Base-by-base conservation (phyloP, 768 basidiomycete species). In the Suillus ampliporus region DNA sequence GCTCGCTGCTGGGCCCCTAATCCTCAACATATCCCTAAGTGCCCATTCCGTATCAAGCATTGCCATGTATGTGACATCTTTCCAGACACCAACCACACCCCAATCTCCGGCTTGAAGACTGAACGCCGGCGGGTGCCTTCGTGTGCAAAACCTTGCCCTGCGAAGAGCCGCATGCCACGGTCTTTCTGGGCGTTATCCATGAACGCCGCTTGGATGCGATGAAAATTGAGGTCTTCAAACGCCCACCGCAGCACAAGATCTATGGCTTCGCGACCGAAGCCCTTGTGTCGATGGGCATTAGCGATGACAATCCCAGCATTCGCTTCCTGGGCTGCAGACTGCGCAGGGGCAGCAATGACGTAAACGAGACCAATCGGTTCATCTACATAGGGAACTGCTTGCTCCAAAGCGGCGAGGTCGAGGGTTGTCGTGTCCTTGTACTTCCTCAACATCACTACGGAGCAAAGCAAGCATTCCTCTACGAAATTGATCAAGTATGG, bases 41-140 rank as follows among this genome's bases (percentile, higher is more conserved):
- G 75, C 59, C 86, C 86, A 89, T 50, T 89, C 88, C 0, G 85
- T 88, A 51, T 83, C 87, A 58, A 90, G 71, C 66, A 90, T 79
- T 8, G 82, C 87, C 38, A 89, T 73, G 65, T 85, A 84, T 1
- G 84, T 86, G 28, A 84, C 82, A 63, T 89, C 86, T 65, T 82
- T 86, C 86, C 85, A 89, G 51, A 80, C 74, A 2, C 68, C 58
- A 2, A 77, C 77, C 60, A 81, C 64, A 19, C 72, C 76, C 72
- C 74, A 4, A 69, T 74, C 8, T 68, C 70, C 5, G 79, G 76
- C 63, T 81, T 81, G 68, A 72, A 83, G 59, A 86, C 83, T 0
- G 84, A 80, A 48, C 84, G 80, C 37, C 89, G 83, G 47, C 83
- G 82, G 10, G 80, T 84, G 51, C 90, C 90, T 73, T 92, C 90